Percentiles rank a stretch among this genome's conserved stretches.
These are phyloP conservation scores for Maudiozyma serrabonitensis DNA, from an alignment of 805 yeast species.

Conservation along the genomic window DNA sequence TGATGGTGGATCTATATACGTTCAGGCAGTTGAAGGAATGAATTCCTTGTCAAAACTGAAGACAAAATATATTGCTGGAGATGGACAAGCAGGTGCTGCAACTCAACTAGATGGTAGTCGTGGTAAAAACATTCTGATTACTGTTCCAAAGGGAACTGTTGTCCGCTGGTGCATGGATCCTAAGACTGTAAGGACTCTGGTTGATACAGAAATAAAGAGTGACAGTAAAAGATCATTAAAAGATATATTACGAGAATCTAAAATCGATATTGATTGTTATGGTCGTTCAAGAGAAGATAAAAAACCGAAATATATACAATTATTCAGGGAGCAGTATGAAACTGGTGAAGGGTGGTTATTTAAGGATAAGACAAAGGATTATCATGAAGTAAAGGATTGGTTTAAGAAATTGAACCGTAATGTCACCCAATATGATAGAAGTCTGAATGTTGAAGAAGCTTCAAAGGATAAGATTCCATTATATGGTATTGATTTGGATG, in stretches of 20 bases:
- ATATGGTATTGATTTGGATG: slow-evolving; percentile 65
- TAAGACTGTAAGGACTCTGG: slow-evolving; percentile 30
- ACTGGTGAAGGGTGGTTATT: slow-evolving; percentile 87
- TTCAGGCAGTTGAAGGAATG: slow-evolving; percentile 67
- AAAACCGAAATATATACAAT: slow-evolving; percentile 42
- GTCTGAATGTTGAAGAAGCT: slow-evolving; percentile 47
- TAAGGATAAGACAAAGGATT: slow-evolving; percentile 65
- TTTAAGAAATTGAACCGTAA: slow-evolving; percentile 54
- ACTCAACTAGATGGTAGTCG: slow-evolving; percentile 78
- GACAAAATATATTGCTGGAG: slow-evolving; percentile 58
- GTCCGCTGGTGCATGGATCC: slow-evolving; percentile 82
- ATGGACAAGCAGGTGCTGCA: slow-evolving; percentile 63
- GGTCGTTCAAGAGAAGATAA: slow-evolving; percentile 23
- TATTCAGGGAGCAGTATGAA: slow-evolving; percentile 49
- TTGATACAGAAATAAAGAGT: slow-evolving; percentile 12
- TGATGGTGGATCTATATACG: slow-evolving; percentile 76
- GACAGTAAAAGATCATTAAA: slow-evolving; percentile 16
- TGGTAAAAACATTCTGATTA: slow-evolving; percentile 70
- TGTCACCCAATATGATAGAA: slow-evolving; percentile 57
- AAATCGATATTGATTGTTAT: slow-evolving; percentile 28
- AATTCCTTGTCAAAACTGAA: slow-evolving; percentile 62
- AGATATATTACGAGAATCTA: slow-evolving; percentile 14
- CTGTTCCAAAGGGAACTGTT: slow-evolving; percentile 88
- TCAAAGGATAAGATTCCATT: slow-evolving; percentile 64
- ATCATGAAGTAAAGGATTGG: slow-evolving; percentile 55